Percentiles rank a stretch among this genome's conserved stretches.
Conservation (phyloP, 306 rosid species). For the Psophocarpus tetragonolobus region DNA sequence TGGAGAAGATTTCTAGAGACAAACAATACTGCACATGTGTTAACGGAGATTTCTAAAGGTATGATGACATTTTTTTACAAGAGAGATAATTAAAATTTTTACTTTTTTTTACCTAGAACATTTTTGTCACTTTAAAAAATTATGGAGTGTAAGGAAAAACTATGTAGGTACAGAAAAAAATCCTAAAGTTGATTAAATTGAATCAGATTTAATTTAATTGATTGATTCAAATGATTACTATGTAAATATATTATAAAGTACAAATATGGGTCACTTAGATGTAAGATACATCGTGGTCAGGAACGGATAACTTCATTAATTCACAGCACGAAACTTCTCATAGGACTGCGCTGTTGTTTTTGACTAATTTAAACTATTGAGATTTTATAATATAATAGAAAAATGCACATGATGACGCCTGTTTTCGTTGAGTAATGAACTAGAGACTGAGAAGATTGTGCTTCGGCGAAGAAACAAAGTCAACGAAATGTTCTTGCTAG, state of each 20-base stretch:
- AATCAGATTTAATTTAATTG: no score
- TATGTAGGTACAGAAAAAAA: no score
- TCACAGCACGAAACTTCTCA: not conserved
- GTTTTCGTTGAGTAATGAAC: not conserved
- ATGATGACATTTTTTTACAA: no score
- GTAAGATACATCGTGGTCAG: no score
- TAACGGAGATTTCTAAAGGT: slow-evolving; percentile 81
- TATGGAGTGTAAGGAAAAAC: no score
- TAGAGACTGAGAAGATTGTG: not conserved
- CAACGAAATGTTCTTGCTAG: not conserved
- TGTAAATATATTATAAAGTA: no score
- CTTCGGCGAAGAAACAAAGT: not conserved
- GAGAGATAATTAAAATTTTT: no score
- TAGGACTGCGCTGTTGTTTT: not conserved
- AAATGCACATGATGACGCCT: not conserved
- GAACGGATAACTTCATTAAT: not conserved
- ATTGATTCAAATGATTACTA: no score
- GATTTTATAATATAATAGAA: not conserved
- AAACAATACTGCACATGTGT: slow-evolving; percentile 76
- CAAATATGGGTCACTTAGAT: no score
- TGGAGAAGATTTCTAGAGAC: slow-evolving; percentile 99
- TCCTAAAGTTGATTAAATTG: no score
- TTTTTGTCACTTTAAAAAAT: no score
- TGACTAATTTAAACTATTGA: not conserved
- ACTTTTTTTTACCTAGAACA: no score